Conservation (phyloP, 257 asterid genomes). For the Gardenia jasminoides region DNA sequence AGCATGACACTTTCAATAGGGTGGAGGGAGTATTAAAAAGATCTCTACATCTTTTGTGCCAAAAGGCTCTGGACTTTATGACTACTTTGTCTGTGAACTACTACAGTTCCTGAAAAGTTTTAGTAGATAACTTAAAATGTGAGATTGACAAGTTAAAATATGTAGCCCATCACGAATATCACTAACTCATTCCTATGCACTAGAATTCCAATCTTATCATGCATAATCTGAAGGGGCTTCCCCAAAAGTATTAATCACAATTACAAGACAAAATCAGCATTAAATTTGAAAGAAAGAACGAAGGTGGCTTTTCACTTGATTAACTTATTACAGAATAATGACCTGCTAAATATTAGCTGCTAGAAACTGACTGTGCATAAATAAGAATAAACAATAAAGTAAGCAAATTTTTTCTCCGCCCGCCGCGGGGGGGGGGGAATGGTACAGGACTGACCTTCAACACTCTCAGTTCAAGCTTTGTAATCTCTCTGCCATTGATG, state of each 20-base stretch:
- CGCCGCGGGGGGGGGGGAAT: no score
- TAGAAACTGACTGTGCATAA: background rate
- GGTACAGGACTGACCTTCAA: conserved; percentile 70
- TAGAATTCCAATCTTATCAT: background rate
- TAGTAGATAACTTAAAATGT: background rate
- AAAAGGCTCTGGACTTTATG: background rate
- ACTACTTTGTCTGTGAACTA: background rate
- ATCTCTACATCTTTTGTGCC: background rate
- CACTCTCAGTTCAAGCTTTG: conserved; percentile 79
- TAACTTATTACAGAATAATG: background rate
- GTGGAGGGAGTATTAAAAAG: background rate
- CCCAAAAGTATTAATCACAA: background rate
- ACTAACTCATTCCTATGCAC: background rate
- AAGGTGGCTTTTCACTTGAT: background rate
- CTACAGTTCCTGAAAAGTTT: background rate
- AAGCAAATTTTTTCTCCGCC: no score
- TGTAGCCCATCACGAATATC: background rate
- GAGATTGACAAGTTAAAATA: background rate
- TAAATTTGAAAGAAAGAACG: background rate
- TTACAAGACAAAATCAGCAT: background rate
- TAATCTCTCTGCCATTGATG: conserved; percentile 95
- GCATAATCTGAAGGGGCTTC: background rate
- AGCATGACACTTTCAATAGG: no score
- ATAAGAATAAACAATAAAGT: background rate
- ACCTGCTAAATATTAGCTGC: background rate